Conservation (phyloP, 768 basidiomycete species). For the Cantharellus anzutake region DNA sequence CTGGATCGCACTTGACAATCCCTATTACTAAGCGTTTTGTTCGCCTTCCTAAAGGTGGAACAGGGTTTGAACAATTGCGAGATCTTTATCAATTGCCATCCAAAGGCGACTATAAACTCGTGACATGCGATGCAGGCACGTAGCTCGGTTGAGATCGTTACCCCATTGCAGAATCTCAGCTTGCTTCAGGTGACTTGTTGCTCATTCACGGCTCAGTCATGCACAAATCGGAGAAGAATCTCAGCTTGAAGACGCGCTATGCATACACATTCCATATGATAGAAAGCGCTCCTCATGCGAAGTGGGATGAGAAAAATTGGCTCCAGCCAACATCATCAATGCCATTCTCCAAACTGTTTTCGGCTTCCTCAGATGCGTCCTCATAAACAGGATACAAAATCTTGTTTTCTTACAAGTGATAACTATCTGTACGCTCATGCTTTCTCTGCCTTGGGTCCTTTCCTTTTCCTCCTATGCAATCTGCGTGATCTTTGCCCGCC, state of each 20-base stretch:
- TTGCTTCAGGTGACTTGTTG: constrained; percentile 56
- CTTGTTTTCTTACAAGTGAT: background rate
- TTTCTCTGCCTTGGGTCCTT: background rate
- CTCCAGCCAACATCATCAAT: constrained; percentile 68
- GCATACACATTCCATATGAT: constrained; percentile 98
- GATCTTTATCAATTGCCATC: constrained; percentile 13
- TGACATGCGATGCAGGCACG: constrained; percentile 55
- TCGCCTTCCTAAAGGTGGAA: constrained; percentile 54
- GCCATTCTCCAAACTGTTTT: constrained; percentile 41
- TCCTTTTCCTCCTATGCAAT: background rate
- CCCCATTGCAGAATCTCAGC: constrained; percentile 4
- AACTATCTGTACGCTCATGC: background rate
- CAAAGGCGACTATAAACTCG: constrained; percentile 33
- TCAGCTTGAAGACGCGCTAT: constrained; percentile 49
- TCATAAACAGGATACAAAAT: background rate
- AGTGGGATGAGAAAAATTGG: constrained; percentile 89
- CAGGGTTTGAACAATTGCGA: constrained; percentile 56
- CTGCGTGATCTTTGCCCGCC: constrained; percentile 14
- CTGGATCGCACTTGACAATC: constrained; percentile 67
- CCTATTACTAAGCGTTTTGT: constrained; percentile 75
- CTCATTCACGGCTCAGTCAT: constrained; percentile 85
- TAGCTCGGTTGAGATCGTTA: background rate
- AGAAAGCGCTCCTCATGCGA: constrained; percentile 47
- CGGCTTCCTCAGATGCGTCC: background rate
- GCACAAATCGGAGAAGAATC: constrained; percentile 83